Percentiles rank a stretch among this genome's conserved stretches.
Conservation (phyloP, 495 filamentous ascomycete genomes). For the Aspergillus nanangensis region DNA sequence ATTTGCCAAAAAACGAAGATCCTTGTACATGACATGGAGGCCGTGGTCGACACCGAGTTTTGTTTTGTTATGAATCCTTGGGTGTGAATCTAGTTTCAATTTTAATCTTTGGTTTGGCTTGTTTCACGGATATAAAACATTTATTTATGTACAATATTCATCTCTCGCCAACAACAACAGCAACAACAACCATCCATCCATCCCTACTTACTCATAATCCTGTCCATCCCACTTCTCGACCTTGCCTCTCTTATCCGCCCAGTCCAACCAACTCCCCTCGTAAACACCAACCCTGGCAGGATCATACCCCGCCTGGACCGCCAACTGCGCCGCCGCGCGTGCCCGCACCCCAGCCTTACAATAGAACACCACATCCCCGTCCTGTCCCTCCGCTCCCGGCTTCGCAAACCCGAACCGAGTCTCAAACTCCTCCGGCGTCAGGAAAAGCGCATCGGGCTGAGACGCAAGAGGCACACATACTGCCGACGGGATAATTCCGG, state of each 20-base stretch:
- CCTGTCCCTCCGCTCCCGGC: slow-evolving; percentile 19
- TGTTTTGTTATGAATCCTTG: too few relatives aligned
- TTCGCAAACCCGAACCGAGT: slow-evolving; percentile 44
- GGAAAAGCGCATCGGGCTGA: slow-evolving; percentile 71
- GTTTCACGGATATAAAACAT: neutral
- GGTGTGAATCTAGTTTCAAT: neutral
- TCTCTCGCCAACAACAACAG: neutral
- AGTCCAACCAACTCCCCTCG: slow-evolving; percentile 86
- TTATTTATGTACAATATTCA: slow-evolving; percentile 1
- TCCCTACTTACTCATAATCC: slow-evolving; percentile 15
- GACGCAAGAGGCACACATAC: slow-evolving; percentile 75
- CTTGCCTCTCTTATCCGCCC: slow-evolving; percentile 64
- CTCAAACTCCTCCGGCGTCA: slow-evolving; percentile 70
- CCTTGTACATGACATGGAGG: slow-evolving; percentile 31
- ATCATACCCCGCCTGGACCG: slow-evolving; percentile 69
- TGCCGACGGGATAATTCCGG: slow-evolving; percentile 74
- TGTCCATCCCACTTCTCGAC: slow-evolving; percentile 48
- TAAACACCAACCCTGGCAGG: slow-evolving; percentile 73
- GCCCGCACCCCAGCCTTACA: slow-evolving; percentile 88
- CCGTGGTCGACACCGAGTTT: slow-evolving; percentile 23
- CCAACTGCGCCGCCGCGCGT: slow-evolving; percentile 73
- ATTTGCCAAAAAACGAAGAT: slow-evolving; percentile 21
- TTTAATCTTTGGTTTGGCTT: neutral
- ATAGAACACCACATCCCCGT: slow-evolving; percentile 68
- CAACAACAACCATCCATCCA: neutral